Evolutionary conservation across 306 rosid genomes (phyloP).

Genomic region (Trifolium repens): DNA sequence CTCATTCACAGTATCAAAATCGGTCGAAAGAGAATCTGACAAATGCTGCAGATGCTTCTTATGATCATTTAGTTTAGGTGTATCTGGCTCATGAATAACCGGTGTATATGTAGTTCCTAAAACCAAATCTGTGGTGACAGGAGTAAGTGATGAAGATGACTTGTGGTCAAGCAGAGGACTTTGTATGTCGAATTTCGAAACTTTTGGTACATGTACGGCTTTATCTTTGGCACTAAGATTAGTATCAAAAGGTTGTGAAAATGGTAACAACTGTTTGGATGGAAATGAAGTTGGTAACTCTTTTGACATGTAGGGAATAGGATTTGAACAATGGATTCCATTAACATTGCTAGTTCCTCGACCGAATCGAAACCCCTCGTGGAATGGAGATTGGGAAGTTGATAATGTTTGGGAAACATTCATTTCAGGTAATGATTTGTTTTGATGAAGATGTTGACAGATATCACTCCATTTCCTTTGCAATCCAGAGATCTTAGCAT

Average conservation of each 20-base stretch:
- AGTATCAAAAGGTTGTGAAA: slow-evolving; percentile 49
- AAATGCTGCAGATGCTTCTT: slow-evolving; percentile 47
- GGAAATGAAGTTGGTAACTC: slow-evolving; percentile 46
- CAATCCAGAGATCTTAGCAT: slow-evolving; percentile 53
- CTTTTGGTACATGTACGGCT: slow-evolving; percentile 35
- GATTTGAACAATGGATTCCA: slow-evolving; percentile 49
- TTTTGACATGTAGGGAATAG: slow-evolving; percentile 41
- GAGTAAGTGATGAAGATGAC: slow-evolving; percentile 51
- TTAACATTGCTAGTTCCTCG: slow-evolving; percentile 50
- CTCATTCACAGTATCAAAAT: slow-evolving; percentile 52
- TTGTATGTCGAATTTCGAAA: slow-evolving; percentile 48
- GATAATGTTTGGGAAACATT: slow-evolving; percentile 48
- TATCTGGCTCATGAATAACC: slow-evolving; percentile 52
- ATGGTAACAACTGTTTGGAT: slow-evolving; percentile 46
- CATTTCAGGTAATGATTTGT: slow-evolving; percentile 50
- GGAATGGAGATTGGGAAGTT: slow-evolving; percentile 50
- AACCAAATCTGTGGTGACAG: slow-evolving; percentile 94
- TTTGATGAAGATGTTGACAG: slow-evolving; percentile 64
- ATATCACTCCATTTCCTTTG: slow-evolving; percentile 80
- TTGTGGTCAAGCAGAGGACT: slow-evolving; percentile 37
- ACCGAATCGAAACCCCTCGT: slow-evolving; percentile 53
- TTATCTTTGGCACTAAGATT: slow-evolving; percentile 36
- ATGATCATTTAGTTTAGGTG: slow-evolving; percentile 49
- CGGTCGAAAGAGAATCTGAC: slow-evolving; percentile 64
- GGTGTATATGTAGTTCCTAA: slow-evolving; percentile 76